Evolutionary conservation across 2,329 filamentous ascomycete genomes (phyloP).

Genomic region (Trichophyton benhamiae): DNA sequence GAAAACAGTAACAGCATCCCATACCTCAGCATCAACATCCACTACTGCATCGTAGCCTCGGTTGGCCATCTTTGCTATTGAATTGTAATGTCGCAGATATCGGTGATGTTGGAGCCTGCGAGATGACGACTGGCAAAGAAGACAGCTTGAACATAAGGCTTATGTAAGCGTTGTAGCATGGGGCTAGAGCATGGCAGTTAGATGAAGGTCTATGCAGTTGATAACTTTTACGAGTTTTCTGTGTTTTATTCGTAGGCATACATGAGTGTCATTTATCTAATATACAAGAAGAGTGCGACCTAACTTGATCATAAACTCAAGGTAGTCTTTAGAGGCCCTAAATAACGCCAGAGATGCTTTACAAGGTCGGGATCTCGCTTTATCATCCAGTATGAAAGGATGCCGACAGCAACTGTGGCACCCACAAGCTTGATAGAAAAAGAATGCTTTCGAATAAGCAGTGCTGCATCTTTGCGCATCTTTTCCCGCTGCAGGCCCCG

Average conservation of each 20-base stretch:
- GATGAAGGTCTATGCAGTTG: background rate
- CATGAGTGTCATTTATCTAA: background rate
- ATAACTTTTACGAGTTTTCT: background rate
- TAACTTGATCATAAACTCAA: background rate
- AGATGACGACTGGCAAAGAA: background rate
- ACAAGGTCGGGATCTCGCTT: constrained; percentile 29
- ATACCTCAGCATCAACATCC: constrained; percentile 88
- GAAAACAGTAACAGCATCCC: constrained; percentile 9
- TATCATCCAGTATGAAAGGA: constrained; percentile 56
- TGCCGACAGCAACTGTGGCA: constrained; percentile 53
- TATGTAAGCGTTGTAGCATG: background rate
- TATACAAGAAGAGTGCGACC: background rate
- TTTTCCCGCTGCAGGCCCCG: constrained; percentile 59
- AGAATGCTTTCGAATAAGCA: constrained; percentile 51
- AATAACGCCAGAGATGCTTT: background rate
- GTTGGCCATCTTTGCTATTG: constrained; percentile 50
- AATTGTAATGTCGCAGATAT: background rate
- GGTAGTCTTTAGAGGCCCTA: background rate
- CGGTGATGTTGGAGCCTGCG: constrained; percentile 1
- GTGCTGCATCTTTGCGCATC: constrained; percentile 38
- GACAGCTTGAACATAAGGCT: background rate
- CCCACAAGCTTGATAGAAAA: constrained; percentile 50
- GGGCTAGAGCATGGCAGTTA: background rate
- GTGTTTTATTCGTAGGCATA: background rate
- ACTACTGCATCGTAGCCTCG: constrained; percentile 96